phyloP scores from a whole-genome alignment of 495 filamentous ascomycete species.

The Penicillium macrosclerotiorum region DNA sequence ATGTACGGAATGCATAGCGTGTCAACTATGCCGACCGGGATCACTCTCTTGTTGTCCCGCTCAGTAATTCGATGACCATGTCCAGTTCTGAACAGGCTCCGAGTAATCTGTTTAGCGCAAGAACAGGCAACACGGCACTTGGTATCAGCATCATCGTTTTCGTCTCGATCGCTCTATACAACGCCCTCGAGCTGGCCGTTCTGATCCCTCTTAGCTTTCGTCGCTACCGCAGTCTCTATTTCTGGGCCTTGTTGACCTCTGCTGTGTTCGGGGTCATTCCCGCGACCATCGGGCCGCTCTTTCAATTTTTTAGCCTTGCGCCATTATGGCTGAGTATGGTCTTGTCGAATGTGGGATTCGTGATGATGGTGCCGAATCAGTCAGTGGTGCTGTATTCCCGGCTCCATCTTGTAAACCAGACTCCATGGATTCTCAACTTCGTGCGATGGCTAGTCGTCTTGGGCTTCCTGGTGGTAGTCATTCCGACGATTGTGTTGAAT shows the following conservation, averaged over 20 bases:
- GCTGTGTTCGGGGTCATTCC: constrained; percentile 39
- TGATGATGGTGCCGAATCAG: constrained; percentile 48
- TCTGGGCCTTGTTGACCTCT: constrained; percentile 48
- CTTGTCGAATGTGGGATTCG: constrained; percentile 48
- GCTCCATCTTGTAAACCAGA: constrained; percentile 44
- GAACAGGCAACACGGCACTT: constrained; percentile 3
- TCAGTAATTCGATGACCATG: background rate
- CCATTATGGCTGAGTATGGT: constrained; percentile 32
- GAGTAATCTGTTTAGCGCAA: background rate
- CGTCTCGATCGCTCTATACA: constrained; percentile 45
- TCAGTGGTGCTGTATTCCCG: constrained; percentile 51
- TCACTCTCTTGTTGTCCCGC: no score
- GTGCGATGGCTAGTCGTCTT: constrained; percentile 42
- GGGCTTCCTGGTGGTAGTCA: constrained; percentile 38
- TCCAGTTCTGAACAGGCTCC: background rate
- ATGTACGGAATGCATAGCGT: no score
- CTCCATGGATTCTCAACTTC: constrained; percentile 31
- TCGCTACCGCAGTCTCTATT: constrained; percentile 47
- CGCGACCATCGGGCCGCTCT: constrained; percentile 42
- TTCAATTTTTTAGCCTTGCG: constrained; percentile 41
- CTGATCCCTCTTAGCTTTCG: constrained; percentile 49
- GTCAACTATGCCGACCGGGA: background rate
- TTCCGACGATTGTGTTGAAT: constrained; percentile 45
- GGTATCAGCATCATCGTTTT: constrained; percentile 37
- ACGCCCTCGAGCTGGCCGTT: constrained; percentile 43